These are phyloP conservation scores for Lentinula aciculospora DNA, from an alignment of 768 basidiomycete genomes.

Conservation along the genomic window DNA sequence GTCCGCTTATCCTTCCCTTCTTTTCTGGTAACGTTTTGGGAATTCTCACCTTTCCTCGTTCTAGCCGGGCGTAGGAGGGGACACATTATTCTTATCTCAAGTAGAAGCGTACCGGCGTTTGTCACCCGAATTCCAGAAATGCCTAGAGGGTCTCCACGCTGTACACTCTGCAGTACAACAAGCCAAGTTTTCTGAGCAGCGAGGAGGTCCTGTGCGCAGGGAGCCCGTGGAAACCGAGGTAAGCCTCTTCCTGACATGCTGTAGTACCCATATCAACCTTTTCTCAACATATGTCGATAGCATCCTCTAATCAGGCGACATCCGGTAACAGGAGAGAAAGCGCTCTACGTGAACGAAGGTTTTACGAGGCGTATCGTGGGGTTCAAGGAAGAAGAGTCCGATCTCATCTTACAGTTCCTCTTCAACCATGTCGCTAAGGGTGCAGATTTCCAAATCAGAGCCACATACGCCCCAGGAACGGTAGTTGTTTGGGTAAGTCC, in stretches of 20 bases:
- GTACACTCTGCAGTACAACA: conserved; percentile 52
- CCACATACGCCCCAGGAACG: conserved; percentile 44
- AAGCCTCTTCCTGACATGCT: conserved; percentile 1
- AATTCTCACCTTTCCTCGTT: not conserved
- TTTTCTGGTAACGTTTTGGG: not conserved
- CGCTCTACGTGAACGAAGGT: conserved; percentile 50
- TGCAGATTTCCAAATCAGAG: conserved; percentile 45
- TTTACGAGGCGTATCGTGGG: conserved; percentile 53
- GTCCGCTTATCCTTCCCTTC: not conserved
- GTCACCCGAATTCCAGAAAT: conserved; percentile 50
- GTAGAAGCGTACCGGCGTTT: conserved; percentile 57
- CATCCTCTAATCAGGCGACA: conserved; percentile 54
- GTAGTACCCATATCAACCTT: not conserved
- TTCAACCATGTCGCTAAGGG: conserved; percentile 48
- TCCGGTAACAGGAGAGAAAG: conserved; percentile 60
- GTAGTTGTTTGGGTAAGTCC: conserved; percentile 51
- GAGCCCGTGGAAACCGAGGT: conserved; percentile 45
- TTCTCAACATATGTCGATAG: too few species aligned
- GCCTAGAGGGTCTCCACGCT: conserved; percentile 50
- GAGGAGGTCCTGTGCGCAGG: conserved; percentile 41
- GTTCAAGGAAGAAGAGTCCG: conserved; percentile 49
- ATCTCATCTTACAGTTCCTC: conserved; percentile 48
- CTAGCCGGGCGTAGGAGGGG: conserved; percentile 38
- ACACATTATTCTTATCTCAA: conserved; percentile 52
- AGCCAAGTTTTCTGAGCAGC: conserved; percentile 36